phyloP scores from a whole-genome alignment of 2,329 filamentous ascomycete species.

The Tolypocladium tundrense region DNA sequence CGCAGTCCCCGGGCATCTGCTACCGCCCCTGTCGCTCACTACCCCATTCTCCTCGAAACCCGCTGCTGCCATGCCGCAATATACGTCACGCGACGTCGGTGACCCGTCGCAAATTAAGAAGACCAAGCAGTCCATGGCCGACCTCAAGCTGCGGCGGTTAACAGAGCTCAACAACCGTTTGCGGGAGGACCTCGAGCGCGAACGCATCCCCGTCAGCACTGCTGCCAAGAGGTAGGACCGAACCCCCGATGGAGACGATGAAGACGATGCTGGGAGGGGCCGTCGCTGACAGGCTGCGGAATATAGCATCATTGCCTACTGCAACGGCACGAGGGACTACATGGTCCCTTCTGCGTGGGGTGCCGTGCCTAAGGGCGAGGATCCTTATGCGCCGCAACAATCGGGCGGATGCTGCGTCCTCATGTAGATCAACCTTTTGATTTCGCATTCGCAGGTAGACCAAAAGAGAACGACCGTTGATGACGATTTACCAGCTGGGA shows the following conservation, averaged over 20 bases:
- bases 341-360: conserved; percentile 99
- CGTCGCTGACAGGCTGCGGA: conserved; percentile 2
- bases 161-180: conserved; percentile 95
- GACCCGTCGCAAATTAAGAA: conserved; percentile 65
- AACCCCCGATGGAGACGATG: neutral
- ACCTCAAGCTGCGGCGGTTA: conserved; percentile 90
- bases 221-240: conserved; percentile 68
- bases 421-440: conserved; percentile 51
- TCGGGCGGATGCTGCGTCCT: conserved; percentile 86
- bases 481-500: neutral
- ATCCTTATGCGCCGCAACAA: conserved; percentile 96
- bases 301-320: conserved; percentile 88
- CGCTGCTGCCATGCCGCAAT: conserved; percentile 49
- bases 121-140: conserved; percentile 99
- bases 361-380: conserved; percentile 84
- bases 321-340: conserved; percentile 95
- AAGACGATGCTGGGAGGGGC: neutral
- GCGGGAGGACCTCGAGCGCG: conserved; percentile 89
- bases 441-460: neutral
- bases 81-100: conserved; percentile 56
- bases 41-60: neutral
- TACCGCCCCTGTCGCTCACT: conserved; percentile 8
- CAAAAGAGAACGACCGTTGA: neutral
- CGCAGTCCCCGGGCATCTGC: neutral
- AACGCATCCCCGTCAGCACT: conserved; percentile 91